Evolutionary conservation across 2,329 filamentous ascomycete genomes (phyloP).

Genomic region (Ophiosphaerella herpotricha): DNA sequence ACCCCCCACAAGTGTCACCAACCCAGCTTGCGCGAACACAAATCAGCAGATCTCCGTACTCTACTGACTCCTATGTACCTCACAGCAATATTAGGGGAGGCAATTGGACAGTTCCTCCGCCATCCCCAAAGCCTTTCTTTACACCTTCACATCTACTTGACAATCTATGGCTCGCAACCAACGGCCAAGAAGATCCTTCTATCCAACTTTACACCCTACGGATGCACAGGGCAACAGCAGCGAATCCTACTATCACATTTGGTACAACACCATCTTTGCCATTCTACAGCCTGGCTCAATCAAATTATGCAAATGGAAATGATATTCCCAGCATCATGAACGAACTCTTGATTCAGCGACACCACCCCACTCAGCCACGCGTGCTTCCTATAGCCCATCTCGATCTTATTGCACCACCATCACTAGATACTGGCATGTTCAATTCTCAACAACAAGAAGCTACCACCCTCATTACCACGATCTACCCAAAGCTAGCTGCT

Average conservation of each 20-base stretch:
- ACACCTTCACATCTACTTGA: constrained; percentile 65
- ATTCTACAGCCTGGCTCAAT: constrained; percentile 70
- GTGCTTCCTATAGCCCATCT: constrained; percentile 48
- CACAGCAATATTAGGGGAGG: constrained; percentile 42
- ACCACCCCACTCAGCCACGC: constrained; percentile 45
- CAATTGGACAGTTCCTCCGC: constrained; percentile 21
- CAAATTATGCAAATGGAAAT: constrained; percentile 53
- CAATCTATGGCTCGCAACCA: constrained; percentile 70
- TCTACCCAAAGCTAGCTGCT: constrained; percentile 55
- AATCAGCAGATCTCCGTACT: constrained; percentile 69
- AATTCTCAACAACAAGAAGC: constrained; percentile 38
- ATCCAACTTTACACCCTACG: constrained; percentile 45
- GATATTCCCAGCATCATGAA: constrained; percentile 56
- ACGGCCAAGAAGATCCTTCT: constrained; percentile 62
- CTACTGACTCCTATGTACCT: constrained; percentile 53
- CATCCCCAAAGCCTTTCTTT: constrained; percentile 41
- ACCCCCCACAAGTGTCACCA: constrained; percentile 67
- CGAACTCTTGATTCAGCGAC: constrained; percentile 45
- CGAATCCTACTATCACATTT: constrained; percentile 58
- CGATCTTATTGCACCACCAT: constrained; percentile 44
- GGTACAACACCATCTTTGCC: constrained; percentile 72
- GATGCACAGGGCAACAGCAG: constrained; percentile 52
- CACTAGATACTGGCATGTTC: constrained; percentile 30
- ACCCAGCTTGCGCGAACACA: constrained; percentile 66
- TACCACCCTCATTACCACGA: constrained; percentile 44